These are phyloP conservation scores for Fusarium sp. DNA, from an alignment of 2,329 filamentous ascomycete species.

Conservation along the genomic window DNA sequence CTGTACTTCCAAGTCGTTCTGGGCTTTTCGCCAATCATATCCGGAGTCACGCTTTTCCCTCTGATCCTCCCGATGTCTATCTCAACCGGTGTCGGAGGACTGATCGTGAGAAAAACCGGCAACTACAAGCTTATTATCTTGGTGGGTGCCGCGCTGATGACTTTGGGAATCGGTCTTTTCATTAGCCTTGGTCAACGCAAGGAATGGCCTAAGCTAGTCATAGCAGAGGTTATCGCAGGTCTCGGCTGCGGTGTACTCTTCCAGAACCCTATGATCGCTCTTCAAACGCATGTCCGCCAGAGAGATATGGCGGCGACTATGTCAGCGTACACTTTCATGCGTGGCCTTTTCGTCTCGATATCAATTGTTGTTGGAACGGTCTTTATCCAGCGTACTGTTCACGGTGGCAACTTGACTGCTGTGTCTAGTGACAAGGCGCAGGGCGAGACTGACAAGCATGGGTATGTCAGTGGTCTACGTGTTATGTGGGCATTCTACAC, in stretches of 20 bases:
- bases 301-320: constrained; percentile 73
- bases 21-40: constrained; percentile 72
- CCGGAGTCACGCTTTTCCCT: constrained; percentile 79
- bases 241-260: constrained; percentile 74
- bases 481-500: constrained; percentile 39
- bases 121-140: constrained; percentile 70
- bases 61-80: constrained; percentile 73
- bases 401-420: constrained; percentile 25
- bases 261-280: constrained; percentile 74
- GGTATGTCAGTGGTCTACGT: constrained; percentile 26
- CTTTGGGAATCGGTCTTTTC: constrained; percentile 71
- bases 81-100: constrained; percentile 64
- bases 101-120: constrained; percentile 70
- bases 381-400: constrained; percentile 66
- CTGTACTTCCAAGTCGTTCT: constrained; percentile 85
- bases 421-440: constrained; percentile 1
- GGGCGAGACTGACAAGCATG: constrained; percentile 13
- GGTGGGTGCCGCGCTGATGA: constrained; percentile 65
- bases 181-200: constrained; percentile 65
- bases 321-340: constrained; percentile 71
- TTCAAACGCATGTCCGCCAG: constrained; percentile 70
- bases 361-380: constrained; percentile 78
- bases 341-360: constrained; percentile 73
- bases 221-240: constrained; percentile 71
- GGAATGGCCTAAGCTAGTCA: constrained; percentile 64